phyloP scores from a whole-genome alignment of 2,329 filamentous ascomycete genomes.

The Fusarium abutilonis region DNA sequence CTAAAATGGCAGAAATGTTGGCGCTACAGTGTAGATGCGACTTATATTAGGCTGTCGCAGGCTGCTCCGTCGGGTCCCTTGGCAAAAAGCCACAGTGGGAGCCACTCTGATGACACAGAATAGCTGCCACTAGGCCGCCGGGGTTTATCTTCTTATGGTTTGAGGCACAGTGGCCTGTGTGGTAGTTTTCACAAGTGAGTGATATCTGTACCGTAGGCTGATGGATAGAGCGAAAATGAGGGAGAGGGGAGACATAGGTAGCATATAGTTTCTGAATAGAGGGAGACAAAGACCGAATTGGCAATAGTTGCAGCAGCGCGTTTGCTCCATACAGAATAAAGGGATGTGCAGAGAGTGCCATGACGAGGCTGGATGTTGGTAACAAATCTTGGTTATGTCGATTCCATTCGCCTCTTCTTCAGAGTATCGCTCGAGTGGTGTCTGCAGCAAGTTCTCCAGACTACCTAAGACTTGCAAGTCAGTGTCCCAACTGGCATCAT shows the following conservation, averaged over 20 bases:
- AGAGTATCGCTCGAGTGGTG: not conserved
- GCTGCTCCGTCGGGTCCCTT: not conserved
- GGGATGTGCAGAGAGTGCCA: conserved; percentile 8
- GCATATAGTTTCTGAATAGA: conserved; percentile 1
- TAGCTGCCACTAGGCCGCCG: not conserved
- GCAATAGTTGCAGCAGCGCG: conserved; percentile 7
- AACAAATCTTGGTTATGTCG: not conserved
- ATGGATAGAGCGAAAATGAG: conserved; percentile 13
- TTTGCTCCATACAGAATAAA: conserved; percentile 6
- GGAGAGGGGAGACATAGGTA: conserved; percentile 9
- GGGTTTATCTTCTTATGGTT: conserved; percentile 21
- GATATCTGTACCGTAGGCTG: conserved; percentile 1
- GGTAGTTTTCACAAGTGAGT: conserved; percentile 13
- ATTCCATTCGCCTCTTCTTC: not conserved
- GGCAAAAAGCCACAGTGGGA: conserved; percentile 11
- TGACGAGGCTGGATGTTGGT: not conserved
- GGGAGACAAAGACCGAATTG: conserved; percentile 27
- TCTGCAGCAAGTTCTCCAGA: conserved; percentile 6
- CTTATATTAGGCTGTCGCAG: conserved; percentile 18
- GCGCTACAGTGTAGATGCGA: conserved; percentile 8
- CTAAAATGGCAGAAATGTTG: conserved; percentile 17
- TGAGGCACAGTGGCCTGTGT: conserved; percentile 31
- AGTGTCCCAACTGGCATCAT: conserved; percentile 5
- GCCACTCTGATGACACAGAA: not conserved
- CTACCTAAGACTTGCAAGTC: not conserved